Conservation (phyloP, 164 flowering plant species). For the Magnolia changhungtana region DNA sequence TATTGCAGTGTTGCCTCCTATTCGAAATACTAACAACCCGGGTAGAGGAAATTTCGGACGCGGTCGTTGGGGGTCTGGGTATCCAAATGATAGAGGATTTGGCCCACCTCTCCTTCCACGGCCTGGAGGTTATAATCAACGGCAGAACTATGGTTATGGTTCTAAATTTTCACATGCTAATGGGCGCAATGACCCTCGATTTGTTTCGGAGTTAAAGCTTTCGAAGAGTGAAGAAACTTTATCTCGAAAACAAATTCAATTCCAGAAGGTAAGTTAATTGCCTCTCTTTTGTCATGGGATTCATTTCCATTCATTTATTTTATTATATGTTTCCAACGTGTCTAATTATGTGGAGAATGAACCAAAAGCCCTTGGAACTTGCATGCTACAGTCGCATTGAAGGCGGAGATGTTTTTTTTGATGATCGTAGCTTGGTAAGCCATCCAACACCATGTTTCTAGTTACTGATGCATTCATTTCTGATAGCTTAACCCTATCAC, state of each 20-base stretch:
- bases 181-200: constrained; percentile 72
- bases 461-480: background rate
- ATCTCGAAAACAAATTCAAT: constrained; percentile 63
- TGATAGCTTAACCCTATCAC: background rate
- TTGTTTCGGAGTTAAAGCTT: constrained; percentile 89
- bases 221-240: constrained; percentile 90
- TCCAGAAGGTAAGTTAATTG: constrained; percentile 66
- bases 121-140: constrained; percentile 71
- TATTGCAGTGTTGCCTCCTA: constrained; percentile 62
- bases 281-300: background rate
- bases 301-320: background rate
- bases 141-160: constrained; percentile 60
- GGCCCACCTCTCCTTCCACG: constrained; percentile 75
- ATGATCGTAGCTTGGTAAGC: constrained; percentile 88
- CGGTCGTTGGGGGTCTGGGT: constrained; percentile 64
- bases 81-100: constrained; percentile 69
- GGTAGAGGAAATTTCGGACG: constrained; percentile 62
- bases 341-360: constrained; percentile 2
- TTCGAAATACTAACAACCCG: constrained; percentile 46
- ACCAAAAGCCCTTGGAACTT: constrained; percentile 76
- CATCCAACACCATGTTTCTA: background rate
- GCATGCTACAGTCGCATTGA: constrained; percentile 90
- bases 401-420: constrained; percentile 86
- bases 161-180: constrained; percentile 36
- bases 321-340: background rate